These are phyloP conservation scores for Brassica juncea DNA, from an alignment of 345 rosid genomes.

Conservation along the genomic window DNA sequence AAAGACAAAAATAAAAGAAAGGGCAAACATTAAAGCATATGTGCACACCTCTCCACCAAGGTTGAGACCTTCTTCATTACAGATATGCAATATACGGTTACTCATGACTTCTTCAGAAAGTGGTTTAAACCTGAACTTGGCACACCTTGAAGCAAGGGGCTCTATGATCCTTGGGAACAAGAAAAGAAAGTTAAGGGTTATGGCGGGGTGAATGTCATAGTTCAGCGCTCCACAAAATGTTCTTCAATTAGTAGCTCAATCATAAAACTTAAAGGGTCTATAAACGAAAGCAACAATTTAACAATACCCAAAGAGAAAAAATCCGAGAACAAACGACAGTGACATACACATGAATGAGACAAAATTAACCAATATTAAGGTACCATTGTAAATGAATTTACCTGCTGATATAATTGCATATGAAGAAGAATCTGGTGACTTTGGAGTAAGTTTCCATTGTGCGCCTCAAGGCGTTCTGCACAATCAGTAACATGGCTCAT, in stretches of 20 bases:
- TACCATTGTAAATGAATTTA: slow-evolving; percentile 28
- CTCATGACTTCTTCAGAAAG: slow-evolving; percentile 90
- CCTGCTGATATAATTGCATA: slow-evolving; percentile 99
- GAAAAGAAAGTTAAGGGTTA: slow-evolving; percentile 23
- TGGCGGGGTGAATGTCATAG: not conserved
- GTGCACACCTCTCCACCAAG: slow-evolving; percentile 68
- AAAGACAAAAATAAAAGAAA: not conserved
- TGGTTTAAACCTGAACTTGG: slow-evolving; percentile 97
- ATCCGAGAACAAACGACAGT: not conserved
- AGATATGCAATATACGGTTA: slow-evolving; percentile 77
- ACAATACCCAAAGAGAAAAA: not conserved
- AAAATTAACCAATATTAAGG: not conserved
- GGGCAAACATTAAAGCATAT: slow-evolving; percentile 30
- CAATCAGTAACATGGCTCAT: not conserved
- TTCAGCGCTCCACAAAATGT: not conserved
- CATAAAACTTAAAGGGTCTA: not conserved
- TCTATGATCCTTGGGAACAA: slow-evolving; percentile 73
- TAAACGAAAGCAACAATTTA: not conserved
- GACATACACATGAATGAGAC: not conserved
- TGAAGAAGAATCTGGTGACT: slow-evolving; percentile 93
- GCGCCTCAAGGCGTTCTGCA: slow-evolving; percentile 88
- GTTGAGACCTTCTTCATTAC: slow-evolving; percentile 78
- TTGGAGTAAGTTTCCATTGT: slow-evolving; percentile 97
- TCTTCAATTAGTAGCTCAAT: not conserved
- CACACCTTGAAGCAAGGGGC: slow-evolving; percentile 99